Conservation (phyloP, 2,329 filamentous ascomycete genomes). For the Botrytis squamosa region DNA sequence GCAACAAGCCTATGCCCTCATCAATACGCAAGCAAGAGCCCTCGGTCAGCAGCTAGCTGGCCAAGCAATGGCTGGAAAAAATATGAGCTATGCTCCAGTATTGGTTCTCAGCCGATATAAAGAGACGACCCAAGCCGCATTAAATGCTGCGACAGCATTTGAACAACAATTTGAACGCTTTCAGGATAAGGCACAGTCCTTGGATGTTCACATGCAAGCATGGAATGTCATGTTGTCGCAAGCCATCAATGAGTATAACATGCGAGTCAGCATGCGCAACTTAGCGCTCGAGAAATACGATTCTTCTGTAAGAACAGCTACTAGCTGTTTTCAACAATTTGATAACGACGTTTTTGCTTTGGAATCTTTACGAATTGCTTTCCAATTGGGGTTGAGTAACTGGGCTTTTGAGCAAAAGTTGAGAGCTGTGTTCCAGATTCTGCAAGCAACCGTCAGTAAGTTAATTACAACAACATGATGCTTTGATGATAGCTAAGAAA, state of each 20-base stretch:
- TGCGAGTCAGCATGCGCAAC: conserved; percentile 3
- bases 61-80: conserved; percentile 7
- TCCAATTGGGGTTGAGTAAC: background rate
- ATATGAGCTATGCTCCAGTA: conserved; percentile 11
- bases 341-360: conserved; percentile 8
- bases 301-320: background rate
- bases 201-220: conserved; percentile 5
- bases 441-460: conserved; percentile 9
- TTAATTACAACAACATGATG: background rate
- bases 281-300: conserved; percentile 8
- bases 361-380: background rate
- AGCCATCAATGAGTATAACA: conserved; percentile 12
- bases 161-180: conserved; percentile 11
- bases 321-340: conserved; percentile 11
- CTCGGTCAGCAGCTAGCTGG: conserved; percentile 9
- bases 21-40: conserved; percentile 1
- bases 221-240: conserved; percentile 11
- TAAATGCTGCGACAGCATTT: background rate
- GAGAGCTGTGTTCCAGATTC: conserved; percentile 1
- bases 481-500: background rate
- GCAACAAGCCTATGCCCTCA: conserved; percentile 7
- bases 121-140: background rate
- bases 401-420: background rate
- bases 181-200: conserved; percentile 6
- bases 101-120: conserved; percentile 5